These are phyloP conservation scores for Gossypium lobatum DNA, from an alignment of 441 rosid species.

Conservation along the genomic window DNA sequence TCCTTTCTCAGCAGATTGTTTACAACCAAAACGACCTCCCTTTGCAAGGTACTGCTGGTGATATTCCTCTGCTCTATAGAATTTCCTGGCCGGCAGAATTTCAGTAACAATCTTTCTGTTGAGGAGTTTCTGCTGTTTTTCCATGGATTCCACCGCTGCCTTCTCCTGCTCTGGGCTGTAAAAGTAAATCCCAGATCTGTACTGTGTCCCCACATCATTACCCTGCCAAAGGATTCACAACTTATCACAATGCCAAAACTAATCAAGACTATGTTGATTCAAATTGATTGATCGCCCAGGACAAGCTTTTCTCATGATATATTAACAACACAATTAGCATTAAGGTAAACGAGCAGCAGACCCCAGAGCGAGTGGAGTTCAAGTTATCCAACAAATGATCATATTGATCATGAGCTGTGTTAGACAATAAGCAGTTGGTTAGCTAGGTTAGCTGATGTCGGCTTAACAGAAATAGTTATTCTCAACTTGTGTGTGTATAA, in stretches of 20 bases:
- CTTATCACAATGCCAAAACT: slow-evolving; percentile 3
- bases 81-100: slow-evolving; percentile 76
- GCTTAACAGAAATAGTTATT: too few species aligned
- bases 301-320: background rate
- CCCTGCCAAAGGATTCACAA: slow-evolving; percentile 43
- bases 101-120: slow-evolving; percentile 72
- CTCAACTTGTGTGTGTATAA: too few species aligned
- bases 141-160: slow-evolving; percentile 56
- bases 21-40: slow-evolving; percentile 71
- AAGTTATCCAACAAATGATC: too few species aligned
- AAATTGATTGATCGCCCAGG: background rate
- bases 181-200: slow-evolving; percentile 82
- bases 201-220: slow-evolving; percentile 81
- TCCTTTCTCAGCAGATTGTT: slow-evolving; percentile 66
- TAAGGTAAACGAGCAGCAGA: background rate
- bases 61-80: slow-evolving; percentile 80
- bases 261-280: background rate
- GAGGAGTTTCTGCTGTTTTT: slow-evolving; percentile 50
- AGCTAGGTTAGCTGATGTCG: too few species aligned
- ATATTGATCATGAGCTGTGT: too few species aligned
- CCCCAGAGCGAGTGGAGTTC: too few species aligned
- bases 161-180: slow-evolving; percentile 85
- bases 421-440: too few species aligned
- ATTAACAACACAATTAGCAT: background rate
- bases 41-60: slow-evolving; percentile 87